Conservation (phyloP, 495 filamentous ascomycete genomes). For the Penicillium maclennaniae region DNA sequence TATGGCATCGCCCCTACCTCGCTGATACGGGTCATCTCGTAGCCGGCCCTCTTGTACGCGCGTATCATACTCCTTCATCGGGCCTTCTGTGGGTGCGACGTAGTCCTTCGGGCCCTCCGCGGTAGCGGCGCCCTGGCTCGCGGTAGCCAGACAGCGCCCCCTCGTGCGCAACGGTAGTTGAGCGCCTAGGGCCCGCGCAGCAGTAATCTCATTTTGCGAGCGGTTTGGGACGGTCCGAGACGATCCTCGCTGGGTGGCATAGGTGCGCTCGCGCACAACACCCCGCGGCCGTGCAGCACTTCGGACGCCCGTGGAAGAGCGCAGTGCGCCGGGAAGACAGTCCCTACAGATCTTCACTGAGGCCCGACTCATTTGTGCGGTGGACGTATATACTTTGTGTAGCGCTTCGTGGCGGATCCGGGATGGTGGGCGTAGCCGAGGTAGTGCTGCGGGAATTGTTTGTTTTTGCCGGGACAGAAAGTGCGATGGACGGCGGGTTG, state of each 20-base stretch:
- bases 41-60: constrained; percentile 69
- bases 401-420: constrained; percentile 1
- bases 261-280: constrained; percentile 7
- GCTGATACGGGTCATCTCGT: constrained; percentile 84
- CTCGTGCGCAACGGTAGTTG: constrained; percentile 5
- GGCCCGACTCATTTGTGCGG: constrained; percentile 29
- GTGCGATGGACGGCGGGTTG: not conserved
- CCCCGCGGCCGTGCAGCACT: constrained; percentile 16
- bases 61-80: constrained; percentile 80
- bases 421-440: constrained; percentile 23
- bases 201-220: not conserved
- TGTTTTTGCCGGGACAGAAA: constrained; percentile 17
- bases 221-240: not conserved
- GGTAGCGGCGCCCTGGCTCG: constrained; percentile 7
- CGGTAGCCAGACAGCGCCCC: constrained; percentile 18
- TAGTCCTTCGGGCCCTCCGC: constrained; percentile 7
- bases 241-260: constrained; percentile 7
- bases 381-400: constrained; percentile 2
- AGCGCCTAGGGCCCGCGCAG: not conserved
- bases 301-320: constrained; percentile 21
- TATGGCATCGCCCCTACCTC: constrained; percentile 51
- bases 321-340: constrained; percentile 30
- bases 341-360: constrained; percentile 35
- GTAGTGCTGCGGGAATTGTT: constrained; percentile 20
- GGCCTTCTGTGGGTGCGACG: constrained; percentile 48